A percentile compares a stretch with the other conserved stretches of the same genome.
Conservation (phyloP, 2,329 filamentous ascomycete genomes). For the Shiraia sp. region DNA sequence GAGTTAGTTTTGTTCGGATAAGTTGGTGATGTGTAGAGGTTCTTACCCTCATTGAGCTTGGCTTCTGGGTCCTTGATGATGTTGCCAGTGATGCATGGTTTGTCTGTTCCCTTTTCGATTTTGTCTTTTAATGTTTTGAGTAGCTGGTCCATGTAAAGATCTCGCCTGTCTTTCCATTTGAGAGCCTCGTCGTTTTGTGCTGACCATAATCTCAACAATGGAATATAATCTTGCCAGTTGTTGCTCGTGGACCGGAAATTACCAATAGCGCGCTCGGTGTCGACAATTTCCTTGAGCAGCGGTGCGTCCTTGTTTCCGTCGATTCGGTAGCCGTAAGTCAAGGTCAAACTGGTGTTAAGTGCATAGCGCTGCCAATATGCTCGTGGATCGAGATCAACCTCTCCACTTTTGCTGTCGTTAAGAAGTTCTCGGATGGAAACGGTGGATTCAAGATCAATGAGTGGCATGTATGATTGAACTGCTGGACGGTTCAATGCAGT, state of each 20-base stretch:
- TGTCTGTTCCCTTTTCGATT: constrained; percentile 66
- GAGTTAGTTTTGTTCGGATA: constrained; percentile 1
- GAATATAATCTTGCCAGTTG: constrained; percentile 86
- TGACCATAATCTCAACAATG: constrained; percentile 68
- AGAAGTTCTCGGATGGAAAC: constrained; percentile 74
- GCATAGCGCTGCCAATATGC: constrained; percentile 76
- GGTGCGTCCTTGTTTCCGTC: constrained; percentile 69
- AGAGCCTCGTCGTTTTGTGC: constrained; percentile 65
- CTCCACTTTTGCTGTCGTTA: constrained; percentile 64
- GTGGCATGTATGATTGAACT: constrained; percentile 78
- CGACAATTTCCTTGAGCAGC: constrained; percentile 72
- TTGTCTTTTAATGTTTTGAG: constrained; percentile 63
- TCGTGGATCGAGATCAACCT: constrained; percentile 68
- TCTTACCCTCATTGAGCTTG: constrained; percentile 66
- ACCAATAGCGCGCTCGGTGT: constrained; percentile 75
- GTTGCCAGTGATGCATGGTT: constrained; percentile 70
- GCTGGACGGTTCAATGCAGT: constrained; percentile 78
- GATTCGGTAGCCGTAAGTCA: constrained; percentile 80
- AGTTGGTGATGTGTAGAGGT: constrained; percentile 10
- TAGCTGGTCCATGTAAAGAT: constrained; percentile 66
- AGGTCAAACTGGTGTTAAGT: constrained; percentile 74
- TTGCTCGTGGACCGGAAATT: constrained; percentile 79
- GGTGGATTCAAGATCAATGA: constrained; percentile 76
- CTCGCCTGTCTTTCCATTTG: constrained; percentile 69
- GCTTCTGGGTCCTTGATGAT: constrained; percentile 72